Evolutionary conservation across 164 flowering plant species (phyloP).

Genomic region (Magnolia changhungtana): DNA sequence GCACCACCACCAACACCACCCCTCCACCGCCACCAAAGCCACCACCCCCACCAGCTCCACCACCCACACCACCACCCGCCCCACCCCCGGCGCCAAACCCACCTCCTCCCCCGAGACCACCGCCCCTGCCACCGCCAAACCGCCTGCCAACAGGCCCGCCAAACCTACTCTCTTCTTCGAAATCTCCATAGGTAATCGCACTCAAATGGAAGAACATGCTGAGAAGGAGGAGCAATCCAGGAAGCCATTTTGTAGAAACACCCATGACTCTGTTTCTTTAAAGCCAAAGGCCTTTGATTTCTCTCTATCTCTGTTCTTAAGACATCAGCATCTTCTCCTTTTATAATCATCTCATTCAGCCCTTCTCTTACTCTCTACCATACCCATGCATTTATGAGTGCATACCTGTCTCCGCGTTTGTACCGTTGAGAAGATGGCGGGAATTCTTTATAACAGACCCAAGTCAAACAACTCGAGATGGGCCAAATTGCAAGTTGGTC

Average conservation of each 20-base stretch:
- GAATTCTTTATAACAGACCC: not conserved
- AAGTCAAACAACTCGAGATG: too few relatives aligned
- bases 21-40: conserved; percentile 27
- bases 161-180: conserved; percentile 8
- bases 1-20: conserved; percentile 23
- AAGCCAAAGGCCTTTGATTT: not conserved
- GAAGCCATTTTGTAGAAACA: conserved; percentile 8
- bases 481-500: too few relatives aligned
- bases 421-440: not conserved
- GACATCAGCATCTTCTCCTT: not conserved
- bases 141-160: conserved; percentile 15
- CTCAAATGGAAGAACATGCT: conserved; percentile 20
- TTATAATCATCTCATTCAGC: not conserved
- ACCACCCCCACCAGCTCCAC: conserved; percentile 16
- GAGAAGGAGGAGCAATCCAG: conserved; percentile 10
- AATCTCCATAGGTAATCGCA: conserved; percentile 18
- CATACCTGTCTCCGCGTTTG: not conserved
- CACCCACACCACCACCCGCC: conserved; percentile 23
- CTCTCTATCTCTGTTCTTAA: not conserved
- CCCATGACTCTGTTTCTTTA: conserved; percentile 6
- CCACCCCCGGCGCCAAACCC: conserved; percentile 26
- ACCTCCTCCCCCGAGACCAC: conserved; percentile 22
- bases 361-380: not conserved
- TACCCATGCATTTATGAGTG: not conserved
- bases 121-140: conserved; percentile 17